Evolutionary conservation across 1,284 basidiomycete genomes (phyloP), one percentile per base, ranked within the genome.

Genomic region (Puccinia hordei): DNA sequence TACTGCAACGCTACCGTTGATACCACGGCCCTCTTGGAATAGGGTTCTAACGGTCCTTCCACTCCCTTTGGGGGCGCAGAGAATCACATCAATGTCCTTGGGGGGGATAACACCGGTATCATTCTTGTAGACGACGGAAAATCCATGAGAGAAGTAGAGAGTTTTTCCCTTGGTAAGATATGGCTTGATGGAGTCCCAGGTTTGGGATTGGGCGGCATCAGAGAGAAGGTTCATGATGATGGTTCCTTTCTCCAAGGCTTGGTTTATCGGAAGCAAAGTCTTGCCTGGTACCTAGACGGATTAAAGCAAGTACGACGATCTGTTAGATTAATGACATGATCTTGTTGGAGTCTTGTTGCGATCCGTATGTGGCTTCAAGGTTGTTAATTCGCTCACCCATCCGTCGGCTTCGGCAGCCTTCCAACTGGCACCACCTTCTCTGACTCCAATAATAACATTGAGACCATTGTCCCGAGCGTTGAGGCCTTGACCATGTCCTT

Each of bases 221-320:
- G 95, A 98, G 84, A 99, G 91, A 81, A 99, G 89, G 90, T 98
- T 98, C 97, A 99, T 99, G 90, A 99, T 93, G 89, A 98, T 97
- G 55, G 96, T 97, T 73, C 96, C 97, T 84, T 90, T 90, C 84
- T 92, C 89, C 87, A 98, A 98, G 83, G 97, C 97, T 87, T 98
- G 95, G 85, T 98, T 94, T 85, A 99, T 98, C 85, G 95, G 89
- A 90, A 99, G 99, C 84, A 99, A 91, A 83, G 93, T 98, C 90
- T 98, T 92, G 84, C 95, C 96, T 72, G 96, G 95, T 49, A 97
- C 90, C 91, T 92, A 27, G 10, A 22, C 12, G n/a, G 53, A 55
- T n/a, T 5, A 55, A 41, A 15, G 6, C 10, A 59, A 17, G 30
- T 41, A 41, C 49, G 77, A 35, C 9, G 22, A 38, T 55, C 8